Evolutionary conservation across 345 rosid species (phyloP).

Genomic region (Viola odorata): DNA sequence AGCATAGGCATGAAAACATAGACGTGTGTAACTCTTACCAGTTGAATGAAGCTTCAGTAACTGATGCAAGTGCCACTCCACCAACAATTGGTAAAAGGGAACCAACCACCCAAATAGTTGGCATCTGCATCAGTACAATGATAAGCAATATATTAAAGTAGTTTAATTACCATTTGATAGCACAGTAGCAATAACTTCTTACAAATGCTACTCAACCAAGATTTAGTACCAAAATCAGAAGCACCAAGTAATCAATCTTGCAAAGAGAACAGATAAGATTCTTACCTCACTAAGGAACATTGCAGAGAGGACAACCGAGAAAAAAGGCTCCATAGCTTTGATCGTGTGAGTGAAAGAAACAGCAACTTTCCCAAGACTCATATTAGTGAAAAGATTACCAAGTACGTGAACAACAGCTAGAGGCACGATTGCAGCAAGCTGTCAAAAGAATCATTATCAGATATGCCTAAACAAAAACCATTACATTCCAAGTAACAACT

Average conservation of each 20-base stretch:
- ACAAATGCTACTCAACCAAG: background rate
- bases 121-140: conserved; percentile 39
- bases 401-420: conserved; percentile 81
- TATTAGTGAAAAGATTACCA: conserved; percentile 91
- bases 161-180: conserved; percentile 1
- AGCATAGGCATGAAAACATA: background rate
- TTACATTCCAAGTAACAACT: background rate
- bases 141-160: background rate
- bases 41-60: conserved; percentile 87
- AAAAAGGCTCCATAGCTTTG: conserved; percentile 99
- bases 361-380: conserved; percentile 98
- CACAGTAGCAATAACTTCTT: background rate
- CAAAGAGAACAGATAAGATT: background rate
- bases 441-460: conserved; percentile 3
- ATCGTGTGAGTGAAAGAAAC: conserved; percentile 99
- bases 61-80: conserved; percentile 93
- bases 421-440: conserved; percentile 84
- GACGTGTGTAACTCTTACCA: conserved; percentile 41
- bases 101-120: conserved; percentile 81
- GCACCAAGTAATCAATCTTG: background rate
- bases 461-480: background rate
- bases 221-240: no score
- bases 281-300: conserved; percentile 93
- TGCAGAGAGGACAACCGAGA: conserved; percentile 87
- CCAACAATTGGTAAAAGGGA: conserved; percentile 90